A percentile compares a stretch with the other conserved stretches of the same genome.
phyloP scores from a whole-genome alignment of 371 early-diverging fungal genomes.

The Mucor lusitanicus region DNA sequence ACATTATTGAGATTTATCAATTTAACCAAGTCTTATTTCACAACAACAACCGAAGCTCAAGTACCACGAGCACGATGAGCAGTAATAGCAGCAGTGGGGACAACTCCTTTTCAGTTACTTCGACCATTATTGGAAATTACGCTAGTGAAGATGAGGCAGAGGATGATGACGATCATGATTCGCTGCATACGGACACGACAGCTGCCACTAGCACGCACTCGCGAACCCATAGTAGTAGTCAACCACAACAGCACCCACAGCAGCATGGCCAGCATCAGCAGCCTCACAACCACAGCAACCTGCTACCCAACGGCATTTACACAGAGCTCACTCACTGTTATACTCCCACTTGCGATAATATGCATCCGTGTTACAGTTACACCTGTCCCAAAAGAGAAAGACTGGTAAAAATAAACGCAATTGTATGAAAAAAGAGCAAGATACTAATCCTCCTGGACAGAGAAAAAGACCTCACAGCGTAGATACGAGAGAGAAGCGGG shows the following conservation, averaged over 20 bases:
- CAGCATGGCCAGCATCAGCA: not conserved
- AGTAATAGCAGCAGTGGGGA: slow-evolving; percentile 1
- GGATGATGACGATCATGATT: slow-evolving; percentile 6
- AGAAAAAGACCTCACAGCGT: slow-evolving; percentile 18
- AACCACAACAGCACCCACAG: slow-evolving; percentile 1
- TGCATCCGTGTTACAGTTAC: slow-evolving; percentile 80
- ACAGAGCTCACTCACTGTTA: slow-evolving; percentile 86
- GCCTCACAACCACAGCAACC: not conserved
- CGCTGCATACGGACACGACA: slow-evolving; percentile 1
- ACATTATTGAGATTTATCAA: slow-evolving; percentile 63
- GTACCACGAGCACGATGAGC: slow-evolving; percentile 8
- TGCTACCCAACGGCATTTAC: slow-evolving; percentile 77
- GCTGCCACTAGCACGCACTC: not conserved
- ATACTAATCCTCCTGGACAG: not conserved
- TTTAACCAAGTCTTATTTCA: slow-evolving; percentile 48
- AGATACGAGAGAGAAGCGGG: slow-evolving; percentile 25
- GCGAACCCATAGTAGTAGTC: not conserved
- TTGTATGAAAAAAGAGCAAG: not conserved
- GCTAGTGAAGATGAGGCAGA: slow-evolving; percentile 18
- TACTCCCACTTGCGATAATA: slow-evolving; percentile 82
- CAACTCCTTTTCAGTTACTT: slow-evolving; percentile 4
- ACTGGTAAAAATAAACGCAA: slow-evolving; percentile 15
- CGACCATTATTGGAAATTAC: slow-evolving; percentile 16
- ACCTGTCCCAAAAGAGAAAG: slow-evolving; percentile 67
- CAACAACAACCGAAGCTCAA: not conserved